Evolutionary conservation across 2,329 filamentous ascomycete species (phyloP), one percentile per base, ranked within the genome.

Genomic region (Hypocreales sp.): DNA sequence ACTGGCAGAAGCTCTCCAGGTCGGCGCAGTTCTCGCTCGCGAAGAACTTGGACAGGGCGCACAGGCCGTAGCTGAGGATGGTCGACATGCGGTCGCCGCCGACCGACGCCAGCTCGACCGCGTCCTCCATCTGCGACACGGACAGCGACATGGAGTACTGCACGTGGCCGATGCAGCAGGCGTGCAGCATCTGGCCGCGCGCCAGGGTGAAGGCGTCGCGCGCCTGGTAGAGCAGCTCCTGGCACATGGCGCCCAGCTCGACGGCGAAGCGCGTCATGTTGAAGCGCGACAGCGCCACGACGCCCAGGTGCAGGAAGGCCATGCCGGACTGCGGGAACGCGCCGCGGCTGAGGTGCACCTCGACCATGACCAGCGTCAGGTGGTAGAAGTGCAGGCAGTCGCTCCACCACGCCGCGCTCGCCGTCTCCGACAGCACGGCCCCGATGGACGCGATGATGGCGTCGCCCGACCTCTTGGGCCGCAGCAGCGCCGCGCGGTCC

Each of bases 381-480:
- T 80, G 70, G 44, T 82, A 86, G 44, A 80, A 83, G n/a, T 72
- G 61, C 8, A 83, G 50, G 13, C 60, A 60, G 39, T 84, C 71
- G 22, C 65, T 73, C 80, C 80, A 84, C 59, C 75, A 82, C 4
- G 74, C 75, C 10, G 76, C 70, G 36, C 67, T 72, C 7, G 76
- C 60, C 9, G 79, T 67, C 50, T 86, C 77, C 1, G 73, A 64
- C 11, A 84, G 56, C 4, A 86, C 70, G 6, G 77, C 73, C 4
- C 76, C 79, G 2, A 81, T 56, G 0, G 72, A 75, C 18, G 66
- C 58, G 27, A 80, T 48, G 15, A 63, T 57, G 4, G 65, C 52
- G 34, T 77, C 66, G 9, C 55, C 56, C 1, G 53, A 46, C 12
- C 51, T 46, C 10, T 48, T 40, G n/a, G 55, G 51, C 21, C 52